Evolutionary conservation across 129 eudicot species (phyloP).

Genomic region (Artemisia annua): DNA sequence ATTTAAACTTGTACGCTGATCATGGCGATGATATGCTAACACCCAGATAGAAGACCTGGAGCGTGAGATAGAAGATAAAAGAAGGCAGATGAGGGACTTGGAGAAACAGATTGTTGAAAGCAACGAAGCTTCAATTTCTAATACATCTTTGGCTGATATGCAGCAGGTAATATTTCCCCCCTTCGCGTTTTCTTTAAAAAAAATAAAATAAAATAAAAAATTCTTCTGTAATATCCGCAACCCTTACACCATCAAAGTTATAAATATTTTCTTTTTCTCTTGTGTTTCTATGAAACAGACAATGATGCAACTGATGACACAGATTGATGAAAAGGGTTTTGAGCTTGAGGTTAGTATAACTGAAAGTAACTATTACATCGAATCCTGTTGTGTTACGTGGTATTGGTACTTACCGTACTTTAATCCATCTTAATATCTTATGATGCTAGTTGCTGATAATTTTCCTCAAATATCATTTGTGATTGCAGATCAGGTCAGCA

Average conservation of each 20-base stretch:
- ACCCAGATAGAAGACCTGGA: slow-evolving; percentile 77
- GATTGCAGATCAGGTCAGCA: slow-evolving; percentile 75
- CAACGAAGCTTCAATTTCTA: slow-evolving; percentile 83
- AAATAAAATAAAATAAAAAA: background rate
- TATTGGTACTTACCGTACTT: background rate
- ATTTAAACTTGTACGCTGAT: background rate
- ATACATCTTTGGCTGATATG: slow-evolving; percentile 85
- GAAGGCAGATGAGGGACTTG: slow-evolving; percentile 79
- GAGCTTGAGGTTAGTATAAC: slow-evolving; percentile 80
- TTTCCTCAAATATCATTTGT: slow-evolving; percentile 9
- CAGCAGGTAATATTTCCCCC: slow-evolving; percentile 63
- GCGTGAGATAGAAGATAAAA: slow-evolving; percentile 82
- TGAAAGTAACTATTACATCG: background rate
- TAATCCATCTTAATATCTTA: slow-evolving; percentile 1
- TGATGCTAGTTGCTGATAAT: slow-evolving; percentile 13
- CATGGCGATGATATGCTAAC: slow-evolving; percentile 12
- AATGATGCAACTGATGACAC: slow-evolving; percentile 75
- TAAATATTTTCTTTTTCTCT: slow-evolving; percentile 11
- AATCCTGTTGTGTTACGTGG: slow-evolving; percentile 10
- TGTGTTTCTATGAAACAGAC: slow-evolving; percentile 54
- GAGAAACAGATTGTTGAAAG: slow-evolving; percentile 83
- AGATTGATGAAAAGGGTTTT: slow-evolving; percentile 83
- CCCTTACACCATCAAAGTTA: background rate
- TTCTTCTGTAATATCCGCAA: background rate
- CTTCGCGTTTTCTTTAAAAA: background rate